Conservation (phyloP, 1,139 yeast genomes). For the Geotrichum reessii region DNA sequence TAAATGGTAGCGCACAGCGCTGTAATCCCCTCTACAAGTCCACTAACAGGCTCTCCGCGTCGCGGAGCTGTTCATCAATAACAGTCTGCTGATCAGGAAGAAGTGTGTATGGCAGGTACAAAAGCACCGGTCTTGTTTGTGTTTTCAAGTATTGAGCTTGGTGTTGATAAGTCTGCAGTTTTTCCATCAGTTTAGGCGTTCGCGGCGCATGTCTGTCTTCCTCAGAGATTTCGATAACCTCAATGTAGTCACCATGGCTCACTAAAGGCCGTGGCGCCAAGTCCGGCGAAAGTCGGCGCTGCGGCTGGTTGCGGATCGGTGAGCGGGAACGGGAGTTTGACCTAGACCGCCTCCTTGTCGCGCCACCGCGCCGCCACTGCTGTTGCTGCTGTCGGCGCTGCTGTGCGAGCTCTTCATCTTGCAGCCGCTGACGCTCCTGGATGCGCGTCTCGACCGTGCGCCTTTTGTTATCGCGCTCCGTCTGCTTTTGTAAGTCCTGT, state of each 20-base stretch:
- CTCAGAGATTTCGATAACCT: not conserved
- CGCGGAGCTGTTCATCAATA: slow-evolving; percentile 3
- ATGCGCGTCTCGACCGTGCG: slow-evolving; percentile 16
- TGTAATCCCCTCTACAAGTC: not conserved
- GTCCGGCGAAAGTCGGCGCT: not conserved
- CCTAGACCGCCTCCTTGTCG: not conserved
- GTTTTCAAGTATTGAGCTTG: slow-evolving; percentile 9
- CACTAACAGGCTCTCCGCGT: slow-evolving; percentile 1
- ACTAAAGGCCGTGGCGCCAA: not conserved
- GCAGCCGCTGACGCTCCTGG: slow-evolving; percentile 5
- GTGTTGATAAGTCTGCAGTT: not conserved
- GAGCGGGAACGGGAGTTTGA: slow-evolving; percentile 6
- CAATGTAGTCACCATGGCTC: not conserved
- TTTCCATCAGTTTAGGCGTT: not conserved
- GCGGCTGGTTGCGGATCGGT: not conserved
- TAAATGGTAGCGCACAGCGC: not conserved
- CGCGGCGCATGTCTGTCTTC: not conserved
- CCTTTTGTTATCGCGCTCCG: slow-evolving; percentile 7
- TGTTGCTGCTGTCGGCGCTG: not conserved
- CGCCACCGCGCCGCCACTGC: not conserved
- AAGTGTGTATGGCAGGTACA: slow-evolving; percentile 8
- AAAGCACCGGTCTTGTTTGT: not conserved
- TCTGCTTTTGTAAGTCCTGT: not conserved
- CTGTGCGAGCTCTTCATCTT: not conserved
- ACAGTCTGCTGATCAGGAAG: not conserved